phyloP scores from a whole-genome alignment of 1,284 basidiomycete species.

The Irpex sp. region DNA sequence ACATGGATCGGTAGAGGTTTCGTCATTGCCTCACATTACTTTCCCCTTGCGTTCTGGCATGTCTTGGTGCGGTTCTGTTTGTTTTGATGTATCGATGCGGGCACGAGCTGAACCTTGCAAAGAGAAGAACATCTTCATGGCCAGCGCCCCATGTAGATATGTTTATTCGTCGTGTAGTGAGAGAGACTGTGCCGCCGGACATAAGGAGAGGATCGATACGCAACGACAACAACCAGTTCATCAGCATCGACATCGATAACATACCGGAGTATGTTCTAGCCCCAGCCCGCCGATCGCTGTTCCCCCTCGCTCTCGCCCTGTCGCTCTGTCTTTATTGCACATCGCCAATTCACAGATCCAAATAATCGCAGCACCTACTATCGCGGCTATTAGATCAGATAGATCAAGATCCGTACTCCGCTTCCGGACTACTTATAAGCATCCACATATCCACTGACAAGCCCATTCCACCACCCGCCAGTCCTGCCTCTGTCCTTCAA shows the following conservation, averaged over 20 bases:
- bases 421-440: conserved; percentile 49
- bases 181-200: too few relatives aligned
- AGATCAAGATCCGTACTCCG: conserved; percentile 75
- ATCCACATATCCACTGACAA: conserved; percentile 21
- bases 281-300: neutral
- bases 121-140: neutral
- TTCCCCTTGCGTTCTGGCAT: neutral
- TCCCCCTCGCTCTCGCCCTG: neutral
- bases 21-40: neutral
- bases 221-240: conserved; percentile 8
- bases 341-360: conserved; percentile 14
- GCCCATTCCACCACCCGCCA: conserved; percentile 21
- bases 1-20: neutral
- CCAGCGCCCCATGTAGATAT: neutral
- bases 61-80: neutral
- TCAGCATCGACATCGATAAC: conserved; percentile 29
- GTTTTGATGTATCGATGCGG: neutral
- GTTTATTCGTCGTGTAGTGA: neutral
- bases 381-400: conserved; percentile 31
- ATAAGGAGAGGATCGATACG: neutral
- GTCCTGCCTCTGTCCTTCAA: conserved; percentile 25
- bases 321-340: neutral
- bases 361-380: conserved; percentile 6
- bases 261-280: neutral
- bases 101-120: neutral